phyloP scores from a whole-genome alignment of 1,139 yeast species.

The Pneumocystis wakefieldiae region DNA sequence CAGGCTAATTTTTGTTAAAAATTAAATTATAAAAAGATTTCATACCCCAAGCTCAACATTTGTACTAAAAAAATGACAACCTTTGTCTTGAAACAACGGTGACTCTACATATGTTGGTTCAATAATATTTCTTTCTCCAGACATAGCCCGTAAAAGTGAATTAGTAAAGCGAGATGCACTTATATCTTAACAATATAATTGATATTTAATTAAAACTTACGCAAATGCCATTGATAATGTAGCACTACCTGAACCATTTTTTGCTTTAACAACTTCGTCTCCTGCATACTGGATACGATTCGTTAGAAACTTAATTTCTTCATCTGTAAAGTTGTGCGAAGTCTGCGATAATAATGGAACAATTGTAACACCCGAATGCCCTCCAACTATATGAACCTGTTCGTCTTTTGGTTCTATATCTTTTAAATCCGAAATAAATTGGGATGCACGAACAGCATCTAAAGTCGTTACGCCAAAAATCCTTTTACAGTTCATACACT shows the following conservation, averaged over 20 bases:
- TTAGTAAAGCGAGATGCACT: constrained; percentile 20
- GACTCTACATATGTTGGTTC: constrained; percentile 46
- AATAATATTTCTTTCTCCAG: constrained; percentile 33
- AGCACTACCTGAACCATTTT: constrained; percentile 98
- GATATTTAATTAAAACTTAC: constrained; percentile 43
- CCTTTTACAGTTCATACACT: constrained; percentile 18
- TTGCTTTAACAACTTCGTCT: constrained; percentile 97
- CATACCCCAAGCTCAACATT: constrained; percentile 60
- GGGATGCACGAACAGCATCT: constrained; percentile 85
- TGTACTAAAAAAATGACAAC: constrained; percentile 81
- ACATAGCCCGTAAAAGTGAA: constrained; percentile 40
- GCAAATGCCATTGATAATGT: constrained; percentile 98
- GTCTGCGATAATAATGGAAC: constrained; percentile 82
- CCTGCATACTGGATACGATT: constrained; percentile 97
- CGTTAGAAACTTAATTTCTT: constrained; percentile 52
- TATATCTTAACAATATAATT: background rate
- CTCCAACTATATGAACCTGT: constrained; percentile 66
- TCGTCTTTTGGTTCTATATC: constrained; percentile 34
- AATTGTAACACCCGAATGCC: constrained; percentile 97
- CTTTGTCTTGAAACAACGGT: constrained; percentile 58
- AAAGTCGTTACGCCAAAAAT: constrained; percentile 95
- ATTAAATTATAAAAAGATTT: background rate
- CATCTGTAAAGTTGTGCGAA: constrained; percentile 35
- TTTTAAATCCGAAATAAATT: constrained; percentile 67
- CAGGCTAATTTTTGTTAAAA: constrained; percentile 15